Evolutionary conservation across 2,329 filamentous ascomycete genomes (phyloP).

Genomic region (Exophiala spinifera): DNA sequence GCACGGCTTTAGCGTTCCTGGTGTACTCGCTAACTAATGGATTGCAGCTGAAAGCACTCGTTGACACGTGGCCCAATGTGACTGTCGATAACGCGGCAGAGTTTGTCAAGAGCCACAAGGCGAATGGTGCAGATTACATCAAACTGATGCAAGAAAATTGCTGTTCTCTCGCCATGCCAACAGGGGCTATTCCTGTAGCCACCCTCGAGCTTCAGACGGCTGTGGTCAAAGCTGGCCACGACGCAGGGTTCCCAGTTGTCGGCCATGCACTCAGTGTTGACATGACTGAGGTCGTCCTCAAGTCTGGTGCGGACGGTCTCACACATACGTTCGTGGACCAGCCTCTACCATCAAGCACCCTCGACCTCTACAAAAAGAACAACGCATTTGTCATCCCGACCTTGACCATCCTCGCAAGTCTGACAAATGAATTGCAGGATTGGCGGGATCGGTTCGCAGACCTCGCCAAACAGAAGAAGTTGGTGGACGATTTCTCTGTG

Average conservation of each 20-base stretch:
- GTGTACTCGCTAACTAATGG: neutral
- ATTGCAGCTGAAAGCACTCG: conserved; percentile 34
- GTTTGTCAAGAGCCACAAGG: conserved; percentile 26
- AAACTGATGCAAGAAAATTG: conserved; percentile 31
- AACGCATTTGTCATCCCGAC: conserved; percentile 30
- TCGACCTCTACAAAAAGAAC: conserved; percentile 27
- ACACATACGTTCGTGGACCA: conserved; percentile 32
- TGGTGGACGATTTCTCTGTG: conserved; percentile 29
- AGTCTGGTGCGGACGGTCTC: conserved; percentile 28
- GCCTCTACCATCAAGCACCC: conserved; percentile 20
- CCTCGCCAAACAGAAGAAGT: conserved; percentile 25
- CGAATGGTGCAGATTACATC: conserved; percentile 29
- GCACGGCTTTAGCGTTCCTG: too few relatives aligned
- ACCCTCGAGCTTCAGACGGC: conserved; percentile 40
- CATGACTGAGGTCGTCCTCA: conserved; percentile 28
- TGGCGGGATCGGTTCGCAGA: conserved; percentile 25
- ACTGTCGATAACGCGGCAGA: conserved; percentile 40
- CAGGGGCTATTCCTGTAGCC: conserved; percentile 27
- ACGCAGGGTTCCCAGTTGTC: conserved; percentile 18
- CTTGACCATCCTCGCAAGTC: conserved; percentile 18
- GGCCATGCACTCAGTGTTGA: conserved; percentile 26
- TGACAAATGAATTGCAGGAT: conserved; percentile 26
- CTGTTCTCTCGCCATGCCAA: conserved; percentile 28
- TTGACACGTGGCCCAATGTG: conserved; percentile 49
- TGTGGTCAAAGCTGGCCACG: conserved; percentile 27